Percentiles rank a stretch among this genome's conserved stretches.
Evolutionary conservation across 116 monocot species (phyloP).

Genomic region (Cymodocea nodosa): DNA sequence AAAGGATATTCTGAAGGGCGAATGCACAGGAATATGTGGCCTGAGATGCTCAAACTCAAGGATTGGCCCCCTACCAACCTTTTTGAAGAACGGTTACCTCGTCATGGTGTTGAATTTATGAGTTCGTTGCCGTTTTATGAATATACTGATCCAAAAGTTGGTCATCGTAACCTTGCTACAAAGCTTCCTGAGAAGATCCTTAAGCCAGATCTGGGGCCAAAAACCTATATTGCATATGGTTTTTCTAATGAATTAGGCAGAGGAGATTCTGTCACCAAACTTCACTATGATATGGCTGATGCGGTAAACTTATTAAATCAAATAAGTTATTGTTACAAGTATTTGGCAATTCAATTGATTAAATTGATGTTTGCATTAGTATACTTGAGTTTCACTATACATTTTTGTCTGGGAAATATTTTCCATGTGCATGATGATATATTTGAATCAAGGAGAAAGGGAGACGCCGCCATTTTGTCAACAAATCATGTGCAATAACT

Average conservation of each 20-base stretch:
- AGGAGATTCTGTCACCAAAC: slow-evolving; percentile 88
- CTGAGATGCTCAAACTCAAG: slow-evolving; percentile 85
- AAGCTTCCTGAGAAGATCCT: slow-evolving; percentile 38
- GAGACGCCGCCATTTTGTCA: no score
- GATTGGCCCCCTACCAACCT: slow-evolving; percentile 77
- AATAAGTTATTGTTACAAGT: background rate
- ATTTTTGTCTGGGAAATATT: no score
- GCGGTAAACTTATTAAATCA: slow-evolving; percentile 30
- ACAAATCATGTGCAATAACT: no score
- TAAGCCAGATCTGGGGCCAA: slow-evolving; percentile 85
- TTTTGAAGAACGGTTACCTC: slow-evolving; percentile 65
- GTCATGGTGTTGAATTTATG: slow-evolving; percentile 74
- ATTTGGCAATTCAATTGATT: background rate
- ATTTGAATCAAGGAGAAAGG: no score
- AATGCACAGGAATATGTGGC: slow-evolving; percentile 36
- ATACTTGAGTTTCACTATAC: background rate
- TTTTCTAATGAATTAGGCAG: slow-evolving; percentile 44
- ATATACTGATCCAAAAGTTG: slow-evolving; percentile 61
- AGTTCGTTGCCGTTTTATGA: slow-evolving; percentile 65
- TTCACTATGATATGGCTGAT: slow-evolving; percentile 93
- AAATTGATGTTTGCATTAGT: background rate
- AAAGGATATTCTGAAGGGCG: slow-evolving; percentile 51
- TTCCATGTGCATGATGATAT: no score
- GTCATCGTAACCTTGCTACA: slow-evolving; percentile 57
- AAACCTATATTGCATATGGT: slow-evolving; percentile 90